These are phyloP conservation scores for Suhomyces xylopsoci DNA, from an alignment of 805 yeast species.

Conservation along the genomic window DNA sequence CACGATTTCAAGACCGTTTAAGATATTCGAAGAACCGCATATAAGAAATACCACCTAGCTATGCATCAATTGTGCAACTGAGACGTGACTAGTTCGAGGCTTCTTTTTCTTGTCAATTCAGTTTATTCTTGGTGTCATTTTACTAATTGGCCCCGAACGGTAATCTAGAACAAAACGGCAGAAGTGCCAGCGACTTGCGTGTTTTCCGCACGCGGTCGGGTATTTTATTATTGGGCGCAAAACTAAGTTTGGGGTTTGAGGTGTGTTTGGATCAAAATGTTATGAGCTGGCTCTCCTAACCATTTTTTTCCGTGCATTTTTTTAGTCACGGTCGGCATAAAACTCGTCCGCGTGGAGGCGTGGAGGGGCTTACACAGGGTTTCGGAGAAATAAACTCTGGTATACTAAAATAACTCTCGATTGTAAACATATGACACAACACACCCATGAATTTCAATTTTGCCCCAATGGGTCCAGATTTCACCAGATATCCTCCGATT, in stretches of 20 bases:
- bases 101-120: background rate
- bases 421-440: background rate
- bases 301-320: background rate
- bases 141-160: background rate
- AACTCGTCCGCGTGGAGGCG: background rate
- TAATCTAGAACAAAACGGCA: background rate
- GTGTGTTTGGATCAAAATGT: background rate
- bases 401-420: background rate
- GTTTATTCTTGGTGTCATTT: background rate
- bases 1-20: background rate
- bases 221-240: background rate
- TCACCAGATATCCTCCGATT: background rate
- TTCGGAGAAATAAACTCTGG: background rate
- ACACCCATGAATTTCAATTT: background rate
- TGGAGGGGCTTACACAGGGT: background rate
- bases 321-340: background rate
- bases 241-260: background rate
- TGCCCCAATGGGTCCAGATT: background rate
- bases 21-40: background rate
- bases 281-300: background rate
- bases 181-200: background rate
- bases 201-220: background rate
- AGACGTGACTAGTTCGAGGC: background rate
- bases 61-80: background rate
- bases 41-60: background rate